Percentiles rank a stretch among this genome's conserved stretches.
These are phyloP conservation scores for Ascobolus immersus DNA, from an alignment of 495 filamentous ascomycete genomes.

Conservation along the genomic window DNA sequence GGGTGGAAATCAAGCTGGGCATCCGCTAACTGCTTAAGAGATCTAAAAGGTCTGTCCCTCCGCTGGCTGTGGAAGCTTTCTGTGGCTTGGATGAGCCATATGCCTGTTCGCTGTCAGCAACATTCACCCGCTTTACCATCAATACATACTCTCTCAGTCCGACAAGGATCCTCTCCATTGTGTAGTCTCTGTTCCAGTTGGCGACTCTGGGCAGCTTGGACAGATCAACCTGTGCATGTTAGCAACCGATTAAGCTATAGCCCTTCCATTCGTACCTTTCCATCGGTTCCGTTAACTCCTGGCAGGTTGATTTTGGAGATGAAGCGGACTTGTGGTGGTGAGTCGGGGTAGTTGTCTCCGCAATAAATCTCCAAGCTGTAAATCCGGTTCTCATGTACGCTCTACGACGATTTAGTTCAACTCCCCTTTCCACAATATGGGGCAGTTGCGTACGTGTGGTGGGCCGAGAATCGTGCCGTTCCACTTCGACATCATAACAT, in stretches of 20 bases:
- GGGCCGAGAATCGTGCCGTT: constrained; percentile 91
- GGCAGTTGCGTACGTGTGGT: constrained; percentile 46
- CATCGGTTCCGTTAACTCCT: constrained; percentile 55
- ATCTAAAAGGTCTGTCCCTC: no score
- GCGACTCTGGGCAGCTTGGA: constrained; percentile 55
- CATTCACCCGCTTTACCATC: constrained; percentile 12
- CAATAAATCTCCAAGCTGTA: constrained; percentile 97
- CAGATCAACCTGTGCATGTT: constrained; percentile 43
- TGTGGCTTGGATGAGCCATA: constrained; percentile 81
- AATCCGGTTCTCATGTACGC: constrained; percentile 90
- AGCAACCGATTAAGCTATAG: constrained; percentile 1
- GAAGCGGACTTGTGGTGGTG: constrained; percentile 70
- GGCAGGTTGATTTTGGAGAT: constrained; percentile 84
- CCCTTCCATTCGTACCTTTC: constrained; percentile 29
- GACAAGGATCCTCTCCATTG: constrained; percentile 81
- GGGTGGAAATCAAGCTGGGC: no score
- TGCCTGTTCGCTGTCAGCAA: constrained; percentile 29
- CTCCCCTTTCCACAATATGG: background rate
- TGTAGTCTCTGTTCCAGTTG: constrained; percentile 69
- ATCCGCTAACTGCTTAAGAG: no score
- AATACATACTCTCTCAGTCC: constrained; percentile 47
- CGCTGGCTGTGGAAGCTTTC: constrained; percentile 81
- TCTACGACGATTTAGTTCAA: constrained; percentile 26
- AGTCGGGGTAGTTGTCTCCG: constrained; percentile 65
- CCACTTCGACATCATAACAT: constrained; percentile 95